Evolutionary conservation across 2,329 filamentous ascomycete genomes (phyloP).

Genomic region (Cladosporium sp.): DNA sequence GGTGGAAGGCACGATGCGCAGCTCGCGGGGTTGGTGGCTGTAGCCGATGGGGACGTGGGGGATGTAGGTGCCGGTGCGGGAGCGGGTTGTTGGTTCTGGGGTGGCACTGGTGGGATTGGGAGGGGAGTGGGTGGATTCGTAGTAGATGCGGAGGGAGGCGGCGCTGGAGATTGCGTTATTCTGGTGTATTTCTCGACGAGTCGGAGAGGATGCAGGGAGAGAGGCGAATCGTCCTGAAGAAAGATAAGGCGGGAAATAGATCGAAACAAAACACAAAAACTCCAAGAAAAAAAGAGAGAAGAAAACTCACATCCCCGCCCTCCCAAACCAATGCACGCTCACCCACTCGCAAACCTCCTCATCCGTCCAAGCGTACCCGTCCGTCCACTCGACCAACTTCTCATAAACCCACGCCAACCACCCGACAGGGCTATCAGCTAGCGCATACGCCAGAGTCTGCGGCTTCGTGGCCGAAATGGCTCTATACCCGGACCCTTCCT

Average conservation of each 20-base stretch:
- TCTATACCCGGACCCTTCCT: slow-evolving; percentile 52
- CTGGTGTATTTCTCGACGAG: background rate
- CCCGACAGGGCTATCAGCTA: slow-evolving; percentile 64
- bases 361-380: slow-evolving; percentile 10
- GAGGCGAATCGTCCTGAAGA: too few relatives aligned
- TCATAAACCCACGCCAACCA: slow-evolving; percentile 74
- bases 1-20: slow-evolving; percentile 8
- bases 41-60: slow-evolving; percentile 4
- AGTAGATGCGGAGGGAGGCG: slow-evolving; percentile 13
- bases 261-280: too few relatives aligned
- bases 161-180: slow-evolving; percentile 1
- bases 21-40: slow-evolving; percentile 9
- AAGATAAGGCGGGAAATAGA: too few relatives aligned
- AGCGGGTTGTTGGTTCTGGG: background rate
- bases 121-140: slow-evolving; percentile 8
- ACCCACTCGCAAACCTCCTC: slow-evolving; percentile 12
- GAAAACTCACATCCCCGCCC: slow-evolving; percentile 7
- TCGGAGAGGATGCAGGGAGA: background rate
- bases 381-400: slow-evolving; percentile 17
- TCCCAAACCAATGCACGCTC: slow-evolving; percentile 10
- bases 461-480: slow-evolving; percentile 37
- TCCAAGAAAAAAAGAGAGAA: background rate
- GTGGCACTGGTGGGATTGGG: background rate
- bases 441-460: slow-evolving; percentile 63
- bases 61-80: slow-evolving; percentile 7